Percentiles rank a stretch among this genome's conserved stretches.
Evolutionary conservation across 2,329 filamentous ascomycete species (phyloP).

Genomic region (Paracoccidioides lutzii): DNA sequence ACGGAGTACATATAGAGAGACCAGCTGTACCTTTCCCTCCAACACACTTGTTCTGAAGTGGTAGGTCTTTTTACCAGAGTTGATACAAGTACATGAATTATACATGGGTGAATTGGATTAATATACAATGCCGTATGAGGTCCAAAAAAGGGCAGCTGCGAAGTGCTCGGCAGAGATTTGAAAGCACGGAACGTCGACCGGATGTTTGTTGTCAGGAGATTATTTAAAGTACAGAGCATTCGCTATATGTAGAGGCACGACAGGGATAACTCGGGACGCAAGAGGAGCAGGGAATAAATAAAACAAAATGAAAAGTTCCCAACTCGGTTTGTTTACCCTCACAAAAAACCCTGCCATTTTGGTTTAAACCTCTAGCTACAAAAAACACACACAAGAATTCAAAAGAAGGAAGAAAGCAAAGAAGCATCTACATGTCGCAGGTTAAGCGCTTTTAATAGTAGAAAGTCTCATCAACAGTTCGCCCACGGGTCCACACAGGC

Average conservation of each 20-base stretch:
- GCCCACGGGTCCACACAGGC: conserved; percentile 75
- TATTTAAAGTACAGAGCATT: too few species aligned
- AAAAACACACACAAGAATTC: conserved; percentile 17
- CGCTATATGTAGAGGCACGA: neutral
- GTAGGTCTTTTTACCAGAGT: too few species aligned
- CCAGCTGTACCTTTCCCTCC: too few species aligned
- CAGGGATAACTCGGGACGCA: neutral
- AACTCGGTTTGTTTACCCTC: neutral
- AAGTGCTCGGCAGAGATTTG: too few species aligned
- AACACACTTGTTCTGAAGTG: too few species aligned
- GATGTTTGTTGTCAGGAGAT: too few species aligned
- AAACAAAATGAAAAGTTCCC: neutral
- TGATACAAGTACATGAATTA: too few species aligned
- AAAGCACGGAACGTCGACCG: too few species aligned
- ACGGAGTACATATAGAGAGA: too few species aligned
- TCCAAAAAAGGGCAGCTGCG: too few species aligned
- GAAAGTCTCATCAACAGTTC: conserved; percentile 84
- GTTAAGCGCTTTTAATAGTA: conserved; percentile 45
- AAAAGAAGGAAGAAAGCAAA: conserved; percentile 16
- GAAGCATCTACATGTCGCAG: neutral
- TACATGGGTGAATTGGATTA: too few species aligned
- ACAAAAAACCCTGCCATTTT: neutral
- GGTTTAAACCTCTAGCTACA: conserved; percentile 14
- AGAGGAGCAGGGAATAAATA: neutral
- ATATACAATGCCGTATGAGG: too few species aligned